Conservation (phyloP, 257 asterid species). For the Nicotiana attenuata region DNA sequence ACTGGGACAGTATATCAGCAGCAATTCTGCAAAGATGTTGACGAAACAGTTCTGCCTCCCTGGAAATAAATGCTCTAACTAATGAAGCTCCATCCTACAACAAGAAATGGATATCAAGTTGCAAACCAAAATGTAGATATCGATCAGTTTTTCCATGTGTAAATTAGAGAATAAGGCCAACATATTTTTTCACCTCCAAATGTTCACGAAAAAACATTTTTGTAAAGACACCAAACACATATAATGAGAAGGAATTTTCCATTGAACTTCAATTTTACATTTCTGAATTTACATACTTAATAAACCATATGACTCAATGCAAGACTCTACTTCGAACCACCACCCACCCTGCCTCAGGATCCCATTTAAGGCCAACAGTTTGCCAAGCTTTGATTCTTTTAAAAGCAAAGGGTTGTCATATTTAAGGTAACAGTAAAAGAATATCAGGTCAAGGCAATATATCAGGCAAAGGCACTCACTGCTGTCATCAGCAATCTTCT, state of each 20-base stretch:
- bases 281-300: neutral
- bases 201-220: neutral
- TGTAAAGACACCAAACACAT: neutral
- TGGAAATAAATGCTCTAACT: constrained; percentile 53
- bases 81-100: constrained; percentile 81
- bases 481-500: constrained; percentile 87
- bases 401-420: neutral
- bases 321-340: neutral
- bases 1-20: constrained; percentile 54
- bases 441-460: neutral
- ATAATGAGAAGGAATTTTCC: neutral
- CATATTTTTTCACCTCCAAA: neutral
- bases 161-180: neutral
- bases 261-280: neutral
- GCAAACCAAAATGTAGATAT: neutral
- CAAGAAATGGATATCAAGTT: constrained; percentile 12
- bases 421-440: constrained; percentile 1
- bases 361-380: neutral
- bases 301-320: neutral
- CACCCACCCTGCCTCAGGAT: neutral
- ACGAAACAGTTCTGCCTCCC: constrained; percentile 58
- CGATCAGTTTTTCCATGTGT: neutral
- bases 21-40: constrained; percentile 50
- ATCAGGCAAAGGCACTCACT: constrained; percentile 39
- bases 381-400: neutral